Percentiles rank a stretch among this genome's conserved stretches.
These are phyloP conservation scores for Allium fistulosum DNA, from an alignment of 106 monocot genomes.

Conservation along the genomic window DNA sequence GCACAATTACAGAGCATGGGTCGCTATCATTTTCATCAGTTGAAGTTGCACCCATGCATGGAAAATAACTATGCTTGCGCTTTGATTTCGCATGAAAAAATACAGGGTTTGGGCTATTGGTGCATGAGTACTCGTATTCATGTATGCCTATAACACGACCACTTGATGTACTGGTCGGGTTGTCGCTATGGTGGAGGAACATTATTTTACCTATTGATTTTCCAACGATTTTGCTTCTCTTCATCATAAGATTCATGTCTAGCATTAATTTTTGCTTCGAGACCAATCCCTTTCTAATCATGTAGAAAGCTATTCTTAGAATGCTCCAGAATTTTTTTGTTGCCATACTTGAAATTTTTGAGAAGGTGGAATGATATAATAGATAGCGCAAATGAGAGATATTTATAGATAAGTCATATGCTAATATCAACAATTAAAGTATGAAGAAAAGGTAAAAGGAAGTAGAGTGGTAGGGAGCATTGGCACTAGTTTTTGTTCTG, in stretches of 20 bases:
- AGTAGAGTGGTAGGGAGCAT: not conserved
- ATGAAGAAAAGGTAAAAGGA: slow-evolving; percentile 1
- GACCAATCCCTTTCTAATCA: slow-evolving; percentile 50
- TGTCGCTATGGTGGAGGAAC: slow-evolving; percentile 19
- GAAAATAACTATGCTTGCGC: slow-evolving; percentile 41
- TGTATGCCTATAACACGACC: slow-evolving; percentile 8
- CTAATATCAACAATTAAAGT: not conserved
- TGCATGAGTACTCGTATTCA: slow-evolving; percentile 71
- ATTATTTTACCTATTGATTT: slow-evolving; percentile 29
- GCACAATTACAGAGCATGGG: not conserved
- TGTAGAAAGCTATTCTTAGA: slow-evolving; percentile 51
- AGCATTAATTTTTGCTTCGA: slow-evolving; percentile 64
- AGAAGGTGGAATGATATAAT: slow-evolving; percentile 5
- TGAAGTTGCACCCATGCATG: slow-evolving; percentile 21
- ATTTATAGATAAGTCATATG: slow-evolving; percentile 1
- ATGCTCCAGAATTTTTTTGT: slow-evolving; percentile 47
- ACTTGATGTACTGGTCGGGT: not conserved
- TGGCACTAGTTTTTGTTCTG: slow-evolving; percentile 1
- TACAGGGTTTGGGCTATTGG: slow-evolving; percentile 39
- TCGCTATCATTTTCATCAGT: slow-evolving; percentile 1
- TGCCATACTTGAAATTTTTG: slow-evolving; percentile 14
- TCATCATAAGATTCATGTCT: slow-evolving; percentile 46
- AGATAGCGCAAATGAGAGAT: not conserved
- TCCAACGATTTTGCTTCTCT: slow-evolving; percentile 44
- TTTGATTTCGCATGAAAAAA: slow-evolving; percentile 10